Base-by-base conservation (phyloP, 2,329 filamentous ascomycete species). In the Microdochium nivale region DNA sequence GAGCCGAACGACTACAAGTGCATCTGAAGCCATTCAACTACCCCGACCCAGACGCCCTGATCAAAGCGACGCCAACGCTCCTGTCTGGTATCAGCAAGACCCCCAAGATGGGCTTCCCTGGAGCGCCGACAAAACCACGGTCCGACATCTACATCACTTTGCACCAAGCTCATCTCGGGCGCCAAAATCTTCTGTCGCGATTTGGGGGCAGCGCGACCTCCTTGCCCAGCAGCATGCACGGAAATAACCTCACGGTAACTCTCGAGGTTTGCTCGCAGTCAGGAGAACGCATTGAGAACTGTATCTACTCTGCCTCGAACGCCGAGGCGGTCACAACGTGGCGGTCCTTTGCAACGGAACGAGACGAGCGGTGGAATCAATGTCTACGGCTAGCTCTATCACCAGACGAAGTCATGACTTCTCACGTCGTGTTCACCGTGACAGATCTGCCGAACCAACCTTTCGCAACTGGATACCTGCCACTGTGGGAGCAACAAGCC, bases 111-210 rank as follows among this genome's bases (percentile, higher is more conserved):
- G 94, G 91, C 2, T 97, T 99, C 65, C 89, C 92, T 3, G 91
- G 91, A 13, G 91, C 91, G 1, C 92, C 94, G 0, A 90, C 87
- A 0, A 91, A 90, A 64, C 78, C 87, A 16, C 79, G 95, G 60
- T 96, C 90, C 11, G 95, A 99, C 66, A 97, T 99, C 49, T 99
- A 99, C 65, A 69, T 99, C 46, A 96, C 90, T 0, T 69, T 99
- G 48, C 83, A 84, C 53, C 84, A 90, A 56, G 88, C 90, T 0
- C 77, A 84, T n/a, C 74, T 99, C 24, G 84, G 86, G 19, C 83
- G 84, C 52, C 89, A 95, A 60, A 84, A 87, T 32, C 66, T 85
- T 0, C 65, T 86, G n/a, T 85, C 81, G 8, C 73, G 82, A n/a
- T 80, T 73, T 43, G 76, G 74, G 23, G 90, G 89, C n/a, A 88